A percentile compares a stretch with the other conserved stretches of the same genome.
Conservation (phyloP, 257 asterid genomes). For the Solanum okadae region DNA sequence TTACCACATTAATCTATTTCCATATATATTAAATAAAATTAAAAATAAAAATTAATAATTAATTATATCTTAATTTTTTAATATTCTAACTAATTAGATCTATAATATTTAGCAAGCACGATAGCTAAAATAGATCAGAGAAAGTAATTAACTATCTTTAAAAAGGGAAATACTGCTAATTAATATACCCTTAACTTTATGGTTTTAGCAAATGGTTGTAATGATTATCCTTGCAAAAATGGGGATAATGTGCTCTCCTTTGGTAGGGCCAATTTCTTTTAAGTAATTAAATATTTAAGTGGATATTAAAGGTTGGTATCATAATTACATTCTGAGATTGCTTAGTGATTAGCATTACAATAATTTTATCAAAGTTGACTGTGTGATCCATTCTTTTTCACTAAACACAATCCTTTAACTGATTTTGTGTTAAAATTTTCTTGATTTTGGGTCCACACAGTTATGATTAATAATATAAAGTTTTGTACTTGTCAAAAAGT, state of each 20-base stretch:
- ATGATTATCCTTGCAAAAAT: conserved; percentile 24
- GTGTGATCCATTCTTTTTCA: not conserved
- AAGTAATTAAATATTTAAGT: conserved; percentile 3
- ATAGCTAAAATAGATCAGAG: not conserved
- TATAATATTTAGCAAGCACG: not conserved
- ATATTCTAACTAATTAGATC: too few relatives aligned
- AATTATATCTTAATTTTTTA: too few relatives aligned
- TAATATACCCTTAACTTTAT: not conserved
- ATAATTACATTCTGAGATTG: conserved; percentile 25
- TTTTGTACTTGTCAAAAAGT: not conserved
- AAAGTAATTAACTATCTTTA: not conserved
- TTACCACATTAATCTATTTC: not conserved
- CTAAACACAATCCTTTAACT: conserved; percentile 2
- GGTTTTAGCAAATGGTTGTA: conserved; percentile 22
- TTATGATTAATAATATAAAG: not conserved
- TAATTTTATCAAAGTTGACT: conserved; percentile 2
- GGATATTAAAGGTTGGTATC: conserved; percentile 16
- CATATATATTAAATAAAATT: too few relatives aligned
- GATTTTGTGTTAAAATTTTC: not conserved
- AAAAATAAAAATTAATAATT: too few relatives aligned
- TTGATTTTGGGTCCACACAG: not conserved
- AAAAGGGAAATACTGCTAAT: not conserved
- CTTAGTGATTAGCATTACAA: conserved; percentile 10
- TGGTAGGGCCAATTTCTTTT: conserved; percentile 7
- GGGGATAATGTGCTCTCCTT: conserved; percentile 13